These are phyloP conservation scores for Iris macrosiphon DNA, from an alignment of 106 monocot genomes.

Conservation along the genomic window DNA sequence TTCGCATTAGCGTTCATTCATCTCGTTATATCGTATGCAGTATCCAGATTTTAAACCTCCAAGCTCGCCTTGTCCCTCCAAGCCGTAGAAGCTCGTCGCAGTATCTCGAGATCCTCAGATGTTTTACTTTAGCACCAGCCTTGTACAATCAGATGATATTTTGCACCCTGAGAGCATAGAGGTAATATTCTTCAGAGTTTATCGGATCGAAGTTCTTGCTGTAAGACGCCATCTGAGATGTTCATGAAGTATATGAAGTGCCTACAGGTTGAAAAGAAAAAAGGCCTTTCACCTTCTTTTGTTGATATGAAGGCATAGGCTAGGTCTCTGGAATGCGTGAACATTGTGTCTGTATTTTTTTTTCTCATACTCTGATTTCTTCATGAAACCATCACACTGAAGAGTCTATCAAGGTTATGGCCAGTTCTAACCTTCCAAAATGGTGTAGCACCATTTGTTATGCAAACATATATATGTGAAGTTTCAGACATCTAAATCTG, in stretches of 20 bases:
- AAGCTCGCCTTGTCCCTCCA: slow-evolving; percentile 28
- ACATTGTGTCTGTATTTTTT: neutral
- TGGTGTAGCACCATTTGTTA: too few species aligned
- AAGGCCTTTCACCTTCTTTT: neutral
- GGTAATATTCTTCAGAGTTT: neutral
- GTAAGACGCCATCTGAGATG: neutral
- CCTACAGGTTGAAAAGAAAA: neutral
- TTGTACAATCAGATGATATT: neutral
- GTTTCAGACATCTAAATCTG: too few species aligned
- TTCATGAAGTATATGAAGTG: neutral
- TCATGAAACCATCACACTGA: too few species aligned
- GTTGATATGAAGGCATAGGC: neutral
- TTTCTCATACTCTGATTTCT: too few species aligned
- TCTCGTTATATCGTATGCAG: slow-evolving; percentile 31
- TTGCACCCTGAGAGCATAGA: neutral
- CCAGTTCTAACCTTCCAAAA: too few species aligned
- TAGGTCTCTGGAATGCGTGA: neutral
- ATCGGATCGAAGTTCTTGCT: neutral
- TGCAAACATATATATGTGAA: too few species aligned
- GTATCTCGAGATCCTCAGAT: neutral
- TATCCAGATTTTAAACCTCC: slow-evolving; percentile 43
- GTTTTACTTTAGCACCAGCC: too few species aligned
- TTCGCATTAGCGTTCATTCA: too few species aligned
- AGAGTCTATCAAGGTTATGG: too few species aligned
- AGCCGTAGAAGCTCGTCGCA: slow-evolving; percentile 15